Evolutionary conservation across 83 land plant genomes (phyloP).

Genomic region (Diphasiastrum complanatum): DNA sequence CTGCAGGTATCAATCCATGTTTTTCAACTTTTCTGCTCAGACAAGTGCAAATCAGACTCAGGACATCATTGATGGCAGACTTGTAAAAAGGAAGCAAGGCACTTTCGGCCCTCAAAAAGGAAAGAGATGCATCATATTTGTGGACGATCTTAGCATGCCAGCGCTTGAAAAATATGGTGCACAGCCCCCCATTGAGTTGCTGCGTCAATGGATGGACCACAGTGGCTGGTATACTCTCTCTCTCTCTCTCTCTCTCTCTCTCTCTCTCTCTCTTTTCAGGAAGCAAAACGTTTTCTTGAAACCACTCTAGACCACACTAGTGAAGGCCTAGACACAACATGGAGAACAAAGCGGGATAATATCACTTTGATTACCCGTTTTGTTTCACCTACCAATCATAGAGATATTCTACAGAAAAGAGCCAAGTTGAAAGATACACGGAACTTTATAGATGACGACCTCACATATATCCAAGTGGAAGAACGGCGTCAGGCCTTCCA

Average conservation of each 20-base stretch:
- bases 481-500: too few species aligned
- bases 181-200: conserved; percentile 34
- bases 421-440: too few species aligned
- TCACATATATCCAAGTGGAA: too few species aligned
- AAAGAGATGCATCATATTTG: conserved; percentile 28
- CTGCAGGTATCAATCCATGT: conserved; percentile 35
- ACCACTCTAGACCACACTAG: too few species aligned
- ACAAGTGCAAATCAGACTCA: conserved; percentile 38
- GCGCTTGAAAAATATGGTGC: conserved; percentile 36
- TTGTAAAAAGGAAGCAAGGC: conserved; percentile 29
- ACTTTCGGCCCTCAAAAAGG: conserved; percentile 34
- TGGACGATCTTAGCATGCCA: conserved; percentile 36
- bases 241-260: neutral
- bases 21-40: conserved; percentile 42
- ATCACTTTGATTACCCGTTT: too few species aligned
- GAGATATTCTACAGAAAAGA: too few species aligned
- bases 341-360: too few species aligned
- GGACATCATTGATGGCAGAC: conserved; percentile 34
- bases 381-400: too few species aligned
- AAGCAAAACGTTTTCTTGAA: neutral
- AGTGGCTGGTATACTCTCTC: conserved; percentile 22
- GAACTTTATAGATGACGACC: too few species aligned
- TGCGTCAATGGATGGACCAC: conserved; percentile 37
- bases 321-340: too few species aligned
- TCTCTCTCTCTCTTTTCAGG: neutral